Conservation (phyloP, 2,329 filamentous ascomycete genomes). For the Arachnomyces sp. region DNA sequence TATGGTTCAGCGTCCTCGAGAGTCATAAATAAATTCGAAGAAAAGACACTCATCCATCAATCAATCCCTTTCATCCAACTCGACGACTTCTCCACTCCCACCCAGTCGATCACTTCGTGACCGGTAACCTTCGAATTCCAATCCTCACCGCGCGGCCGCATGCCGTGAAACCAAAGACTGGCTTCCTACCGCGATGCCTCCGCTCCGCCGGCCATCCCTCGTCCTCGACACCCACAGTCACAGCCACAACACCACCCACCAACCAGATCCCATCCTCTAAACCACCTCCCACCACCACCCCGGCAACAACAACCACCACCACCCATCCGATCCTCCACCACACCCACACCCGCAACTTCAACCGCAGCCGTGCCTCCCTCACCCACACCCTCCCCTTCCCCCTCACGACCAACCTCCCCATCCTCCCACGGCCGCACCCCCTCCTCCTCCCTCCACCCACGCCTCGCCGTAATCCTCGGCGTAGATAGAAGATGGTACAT, state of each 20-base stretch:
- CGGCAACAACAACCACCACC: background rate
- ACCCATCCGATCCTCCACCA: slow-evolving; percentile 5
- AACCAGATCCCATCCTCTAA: slow-evolving; percentile 16
- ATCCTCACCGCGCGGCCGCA: slow-evolving; percentile 14
- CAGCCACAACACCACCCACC: slow-evolving; percentile 10
- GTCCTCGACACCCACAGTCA: slow-evolving; percentile 18
- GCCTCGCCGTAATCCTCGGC: slow-evolving; percentile 68
- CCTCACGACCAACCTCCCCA: slow-evolving; percentile 17
- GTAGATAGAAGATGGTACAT: slow-evolving; percentile 65
- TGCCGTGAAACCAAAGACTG: slow-evolving; percentile 31
- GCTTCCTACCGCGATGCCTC: slow-evolving; percentile 32
- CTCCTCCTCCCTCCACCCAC: slow-evolving; percentile 54
- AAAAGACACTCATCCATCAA: background rate
- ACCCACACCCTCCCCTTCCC: slow-evolving; percentile 23
- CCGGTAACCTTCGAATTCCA: background rate
- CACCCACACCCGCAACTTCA: slow-evolving; percentile 2
- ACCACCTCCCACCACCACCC: slow-evolving; percentile 4
- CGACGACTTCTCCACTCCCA: background rate
- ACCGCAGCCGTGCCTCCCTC: slow-evolving; percentile 17
- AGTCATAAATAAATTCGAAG: too few species aligned
- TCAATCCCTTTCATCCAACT: background rate
- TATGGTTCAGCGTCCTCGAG: too few species aligned
- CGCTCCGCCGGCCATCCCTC: slow-evolving; percentile 27
- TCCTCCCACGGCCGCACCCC: slow-evolving; percentile 23
- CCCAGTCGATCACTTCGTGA: background rate